Evolutionary conservation across 805 yeast species (phyloP).

Genomic region (Candida yuanshanica): DNA sequence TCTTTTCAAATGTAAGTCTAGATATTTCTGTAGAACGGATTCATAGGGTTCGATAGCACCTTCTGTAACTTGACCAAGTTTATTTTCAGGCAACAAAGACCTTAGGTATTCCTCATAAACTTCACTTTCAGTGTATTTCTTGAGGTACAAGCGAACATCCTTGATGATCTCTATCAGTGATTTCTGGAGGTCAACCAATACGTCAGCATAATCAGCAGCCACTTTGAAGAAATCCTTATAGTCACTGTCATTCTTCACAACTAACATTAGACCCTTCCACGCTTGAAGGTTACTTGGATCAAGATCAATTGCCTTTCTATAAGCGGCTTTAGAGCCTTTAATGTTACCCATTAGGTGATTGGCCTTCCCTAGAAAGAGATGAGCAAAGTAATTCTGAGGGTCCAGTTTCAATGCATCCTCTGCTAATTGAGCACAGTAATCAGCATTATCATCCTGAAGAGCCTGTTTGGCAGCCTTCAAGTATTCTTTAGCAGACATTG

Average conservation of each 20-base stretch:
- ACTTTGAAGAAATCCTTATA: slow-evolving; percentile 41
- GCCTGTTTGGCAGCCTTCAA: slow-evolving; percentile 48
- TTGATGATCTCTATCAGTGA: slow-evolving; percentile 43
- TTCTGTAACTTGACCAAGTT: slow-evolving; percentile 48
- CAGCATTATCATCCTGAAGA: slow-evolving; percentile 52
- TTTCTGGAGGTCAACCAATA: slow-evolving; percentile 36
- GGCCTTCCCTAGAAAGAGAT: slow-evolving; percentile 68
- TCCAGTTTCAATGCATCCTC: slow-evolving; percentile 54
- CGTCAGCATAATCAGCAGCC: slow-evolving; percentile 38
- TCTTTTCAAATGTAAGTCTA: slow-evolving; percentile 31
- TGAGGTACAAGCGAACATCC: slow-evolving; percentile 42
- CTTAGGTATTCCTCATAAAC: slow-evolving; percentile 44
- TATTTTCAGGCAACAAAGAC: slow-evolving; percentile 49
- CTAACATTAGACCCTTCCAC: slow-evolving; percentile 74
- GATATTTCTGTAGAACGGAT: slow-evolving; percentile 38
- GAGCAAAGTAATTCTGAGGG: slow-evolving; percentile 55
- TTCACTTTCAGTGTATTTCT: slow-evolving; percentile 23
- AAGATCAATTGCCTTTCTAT: slow-evolving; percentile 43
- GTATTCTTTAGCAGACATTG: slow-evolving; percentile 30
- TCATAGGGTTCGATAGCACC: slow-evolving; percentile 40
- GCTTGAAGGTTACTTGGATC: slow-evolving; percentile 53
- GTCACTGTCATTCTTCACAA: slow-evolving; percentile 34
- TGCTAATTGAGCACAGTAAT: slow-evolving; percentile 51
- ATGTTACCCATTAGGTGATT: slow-evolving; percentile 38
- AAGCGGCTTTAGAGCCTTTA: slow-evolving; percentile 36